Base-by-base conservation (phyloP, 2,329 filamentous ascomycete species). In the Neocatenulostroma microsporum region DNA sequence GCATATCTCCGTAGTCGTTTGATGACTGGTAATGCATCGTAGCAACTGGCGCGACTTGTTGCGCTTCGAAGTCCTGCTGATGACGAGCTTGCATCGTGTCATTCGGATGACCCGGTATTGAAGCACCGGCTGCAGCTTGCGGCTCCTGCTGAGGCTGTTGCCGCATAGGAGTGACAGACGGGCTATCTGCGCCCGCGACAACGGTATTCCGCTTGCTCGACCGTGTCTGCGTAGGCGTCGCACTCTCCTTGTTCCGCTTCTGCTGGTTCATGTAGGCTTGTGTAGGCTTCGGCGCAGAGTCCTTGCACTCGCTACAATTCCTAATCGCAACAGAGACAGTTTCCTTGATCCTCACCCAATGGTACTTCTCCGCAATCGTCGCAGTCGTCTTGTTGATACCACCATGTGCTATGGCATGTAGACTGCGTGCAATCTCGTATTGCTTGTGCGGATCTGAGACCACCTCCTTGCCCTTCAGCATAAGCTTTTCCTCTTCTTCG, bases 301-400 rank as follows among this genome's bases (percentile, higher is more conserved):
- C 86, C 63, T 89, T 94, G 67, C 89, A 96, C 57, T 94, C 81
- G 6, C 74, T 66, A 62, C 91, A 98, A 53, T 91, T 89, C 51
- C 84, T 82, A 62, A 96, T 94, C 51, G 94, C 88, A 58, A 89
- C 80, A 58, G 83, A 91, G 44, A 95, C 91, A 1, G 89, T 96
- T 63, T 95, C 88, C 61, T 96, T 98, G 67, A 96, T 96, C 43
- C 89, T 78, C 31, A 93, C 88, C 91, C 91, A 98, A 64, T 96
- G 91, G 58, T 89, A 95, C 55, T 82, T 83, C 57, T 95, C 85
- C 9, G 89, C 86, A 53, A 98, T 94, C 14, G 80, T 82, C 14
- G 89, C 88, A 1, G 89, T 96, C 0, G 89, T 96, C 68, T 95
- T 95, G 70, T 98, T 98, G 70, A 96, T 96, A 34, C 91, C 91